A percentile compares a stretch with the other conserved stretches of the same genome.
These are phyloP conservation scores for Cladophialophora exuberans DNA, from an alignment of 2,329 filamentous ascomycete species.

Conservation along the genomic window DNA sequence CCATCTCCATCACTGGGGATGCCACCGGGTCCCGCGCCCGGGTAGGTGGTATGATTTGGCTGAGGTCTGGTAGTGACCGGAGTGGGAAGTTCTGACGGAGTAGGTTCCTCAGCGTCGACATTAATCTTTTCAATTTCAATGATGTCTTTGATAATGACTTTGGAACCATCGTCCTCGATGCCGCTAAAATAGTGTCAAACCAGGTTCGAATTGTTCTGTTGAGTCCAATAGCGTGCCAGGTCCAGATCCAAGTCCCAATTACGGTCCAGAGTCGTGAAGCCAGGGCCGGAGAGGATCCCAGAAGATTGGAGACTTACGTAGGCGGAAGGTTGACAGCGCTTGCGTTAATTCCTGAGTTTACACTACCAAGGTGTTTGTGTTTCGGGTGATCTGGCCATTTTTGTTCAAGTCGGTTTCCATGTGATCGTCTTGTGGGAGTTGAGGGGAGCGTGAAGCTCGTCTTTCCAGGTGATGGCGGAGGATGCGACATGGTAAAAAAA, in stretches of 20 bases:
- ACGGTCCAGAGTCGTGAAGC: conserved; percentile 10
- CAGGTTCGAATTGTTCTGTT: too few relatives aligned
- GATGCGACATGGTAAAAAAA: conserved; percentile 10
- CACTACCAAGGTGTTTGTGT: conserved; percentile 7
- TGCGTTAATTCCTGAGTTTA: conserved; percentile 5
- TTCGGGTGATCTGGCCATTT: conserved; percentile 21
- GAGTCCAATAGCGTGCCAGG: neutral
- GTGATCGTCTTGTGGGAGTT: too few relatives aligned
- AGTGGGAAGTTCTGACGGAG: neutral
- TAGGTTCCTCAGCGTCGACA: neutral
- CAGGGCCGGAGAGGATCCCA: neutral
- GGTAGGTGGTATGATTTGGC: neutral
- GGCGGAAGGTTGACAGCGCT: conserved; percentile 4
- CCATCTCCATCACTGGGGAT: conserved; percentile 6
- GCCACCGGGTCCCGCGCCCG: conserved; percentile 8
- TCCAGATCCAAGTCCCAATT: conserved; percentile 3
- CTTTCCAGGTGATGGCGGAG: too few relatives aligned
- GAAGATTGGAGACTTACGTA: conserved; percentile 13
- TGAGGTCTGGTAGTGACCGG: neutral
- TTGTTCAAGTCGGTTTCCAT: too few relatives aligned
- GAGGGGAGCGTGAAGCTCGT: too few relatives aligned
- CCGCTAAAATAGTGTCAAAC: conserved; percentile 9
- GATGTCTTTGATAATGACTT: neutral
- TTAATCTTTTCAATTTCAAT: conserved; percentile 1
- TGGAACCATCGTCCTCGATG: neutral